Base-by-base conservation (phyloP, 768 basidiomycete genomes). In the Hortiboletus campestris region DNA sequence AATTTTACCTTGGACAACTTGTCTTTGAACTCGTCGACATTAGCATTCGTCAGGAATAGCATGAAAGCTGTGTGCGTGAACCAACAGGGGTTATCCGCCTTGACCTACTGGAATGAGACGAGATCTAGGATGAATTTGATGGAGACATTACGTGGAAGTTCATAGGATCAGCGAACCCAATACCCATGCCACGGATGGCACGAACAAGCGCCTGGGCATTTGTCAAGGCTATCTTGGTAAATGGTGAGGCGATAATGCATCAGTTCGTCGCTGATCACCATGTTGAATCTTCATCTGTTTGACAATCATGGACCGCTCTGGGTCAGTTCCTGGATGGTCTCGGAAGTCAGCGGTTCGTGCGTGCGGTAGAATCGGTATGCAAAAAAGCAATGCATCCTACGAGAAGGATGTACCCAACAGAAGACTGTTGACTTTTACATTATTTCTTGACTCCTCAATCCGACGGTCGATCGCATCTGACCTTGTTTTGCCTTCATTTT, bases 241-340 rank as follows among this genome's bases (percentile, higher is more conserved):
- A 57, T 17, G 5, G 3, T 25, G 35, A 55, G 28, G 25, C 46
- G 53, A 16, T 44, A 36, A n/a, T 34, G 29, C 35, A 35, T 6
- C 22, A 20, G 46, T 11, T 56, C 41, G n/a, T 39, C 17, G 16
- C 25, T 17, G 39, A 41, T 57, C 31, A 56, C 54, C 53, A 17
- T 55, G 46, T 16, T 57, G 41, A 9, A 55, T 16, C 19, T 48
- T 56, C 40, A 57, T 56, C 40, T 13, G 53, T 28, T 32, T 57
- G 1, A 56, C 29, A 20, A 48, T 19, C 35, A 11, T 19, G 41
- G 39, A 36, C 19, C 14, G 25, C 3, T 42, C 28, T 22, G 28
- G 34, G 22, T 49, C 53, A 12, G 20, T 49, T 25, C 47, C 42
- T 57, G 35, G 8, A 14, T 48, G 14, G 4, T 36, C 6, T 29